Base-by-base conservation (phyloP, 352 stramenopile genomes). In the Blastocystis sp. region DNA sequence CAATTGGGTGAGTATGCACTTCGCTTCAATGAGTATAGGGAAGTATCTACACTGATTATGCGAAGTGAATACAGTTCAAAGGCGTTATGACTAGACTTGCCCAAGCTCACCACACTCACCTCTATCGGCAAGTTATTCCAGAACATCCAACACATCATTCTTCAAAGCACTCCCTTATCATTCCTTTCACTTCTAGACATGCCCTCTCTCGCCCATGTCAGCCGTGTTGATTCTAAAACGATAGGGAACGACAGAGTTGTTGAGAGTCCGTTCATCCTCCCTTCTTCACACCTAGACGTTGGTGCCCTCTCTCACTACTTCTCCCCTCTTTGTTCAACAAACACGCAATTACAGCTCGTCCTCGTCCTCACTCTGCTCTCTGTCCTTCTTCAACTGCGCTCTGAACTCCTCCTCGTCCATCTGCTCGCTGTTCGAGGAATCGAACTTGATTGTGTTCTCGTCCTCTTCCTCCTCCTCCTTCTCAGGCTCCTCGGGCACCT, bases 401-500 rank as follows among this genome's bases (percentile, higher is more conserved):
- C 59, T 40, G 70, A 80, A 80, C 59, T 89, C 89, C 17, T 92
- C 86, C n/a, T 90, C 90, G 28, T 92, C 89, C 45, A 90, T 88
- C 62, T 94, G 91, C 40, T 93, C 92, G n/a, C 90, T 77, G 53
- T 93, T 91, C 41, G 94, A 92, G 78, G 93, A 91, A 60, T 94
- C 91, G 5, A 92, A 86, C 4, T 77, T 86, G 14, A 78, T 67
- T 11, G 74, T 61, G 17, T 34, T 34, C 17, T 81, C 71, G 10
- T 90, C 88, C 21, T 93, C 91, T 1, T 91, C 89, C 21, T 94
- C 80, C 17, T 89, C 89, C 56, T 89, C 76, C 56, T 91, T 61
- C n/a, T n/a, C n/a, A n/a, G n/a, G n/a, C n/a, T 90, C 92, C 17
- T 91, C 93, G 0, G 95, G 92, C 48, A 98, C 92, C 77, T 98